Base-by-base conservation (phyloP, 208 protist species). In the Trypanosoma brucei region DNA sequence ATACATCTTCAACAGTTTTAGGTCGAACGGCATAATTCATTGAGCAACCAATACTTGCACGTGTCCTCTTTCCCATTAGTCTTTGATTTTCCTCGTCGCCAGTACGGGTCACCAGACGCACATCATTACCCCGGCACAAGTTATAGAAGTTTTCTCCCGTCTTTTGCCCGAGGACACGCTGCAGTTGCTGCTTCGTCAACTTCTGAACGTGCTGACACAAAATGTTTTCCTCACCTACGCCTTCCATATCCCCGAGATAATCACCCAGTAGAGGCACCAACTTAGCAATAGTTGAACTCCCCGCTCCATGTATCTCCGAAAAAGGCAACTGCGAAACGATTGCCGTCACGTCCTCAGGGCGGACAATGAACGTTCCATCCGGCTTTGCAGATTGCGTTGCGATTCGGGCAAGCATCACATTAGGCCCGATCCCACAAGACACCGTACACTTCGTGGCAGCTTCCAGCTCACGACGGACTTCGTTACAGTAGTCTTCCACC, bases 21-120 rank as follows among this genome's bases (percentile, higher is more conserved):
- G 86, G 86, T 6, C 90, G 76, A 46, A 95, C 90, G 1, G 83
- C 86, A 70, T 95, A 95, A 73, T 95, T 93, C 86, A 95, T 93
- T 37, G 83, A 86, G 69, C 86, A 95, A 14, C 83, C 76, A 2
- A 95, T 70, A 11, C 80, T 81, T 22, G 55, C 70, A 30, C 84
- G 86, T 40, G 71, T 62, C 34, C 65, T 67, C 67, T 85, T 91
- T 9, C 88, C 84, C 1, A 86, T 38, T 8, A 70, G 68, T 4
- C 72, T 56, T 59, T 85, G 81, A 50, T 88, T 80, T 55, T 81
- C 82, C 7, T 74, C 64, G 61, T 92, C 86, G n/a, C 90, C 90
- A 13, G 90, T 92, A 60, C 86, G 81, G 14, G 58, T 56, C 30
- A 92, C 86, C 6, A 89, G 71, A 13, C 90, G 84, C 37, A 55